Percentiles rank a stretch among this genome's conserved stretches.
phyloP scores from a whole-genome alignment of 2,329 filamentous ascomycete genomes.

The Aspergillus fijiensis region DNA sequence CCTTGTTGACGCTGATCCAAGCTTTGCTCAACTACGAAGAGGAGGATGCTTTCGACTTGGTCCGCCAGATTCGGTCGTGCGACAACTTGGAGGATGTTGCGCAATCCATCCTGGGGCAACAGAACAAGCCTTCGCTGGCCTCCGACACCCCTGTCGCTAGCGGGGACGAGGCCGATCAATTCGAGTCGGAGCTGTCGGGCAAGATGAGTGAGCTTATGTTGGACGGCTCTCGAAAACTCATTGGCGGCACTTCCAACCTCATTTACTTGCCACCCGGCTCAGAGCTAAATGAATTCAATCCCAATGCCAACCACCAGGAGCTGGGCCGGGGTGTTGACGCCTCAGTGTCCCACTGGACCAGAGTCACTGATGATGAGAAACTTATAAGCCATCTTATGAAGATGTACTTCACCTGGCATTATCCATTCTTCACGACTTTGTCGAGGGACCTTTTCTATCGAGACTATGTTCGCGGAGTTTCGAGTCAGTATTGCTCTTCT shows the following conservation, averaged over 20 bases:
- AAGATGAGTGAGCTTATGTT: conserved; percentile 91
- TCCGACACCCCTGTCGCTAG: conserved; percentile 33
- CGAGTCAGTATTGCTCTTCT: conserved; percentile 79
- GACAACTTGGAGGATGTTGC: conserved; percentile 69
- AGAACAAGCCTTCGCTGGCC: conserved; percentile 49
- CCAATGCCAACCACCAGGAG: conserved; percentile 45
- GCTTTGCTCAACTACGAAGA: conserved; percentile 89
- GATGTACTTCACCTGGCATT: conserved; percentile 99
- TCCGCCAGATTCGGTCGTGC: conserved; percentile 84
- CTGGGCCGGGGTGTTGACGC: conserved; percentile 59
- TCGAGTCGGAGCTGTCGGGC: conserved; percentile 80
- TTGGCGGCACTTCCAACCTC: conserved; percentile 90
- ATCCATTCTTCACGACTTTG: conserved; percentile 89
- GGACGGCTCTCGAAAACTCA: conserved; percentile 84
- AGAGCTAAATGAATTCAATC: conserved; percentile 41
- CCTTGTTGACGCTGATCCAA: conserved; percentile 87
- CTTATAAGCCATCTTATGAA: conserved; percentile 85
- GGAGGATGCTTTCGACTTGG: conserved; percentile 76
- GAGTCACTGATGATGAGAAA: conserved; percentile 74
- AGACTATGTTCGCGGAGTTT: conserved; percentile 72
- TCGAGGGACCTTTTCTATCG: conserved; percentile 83
- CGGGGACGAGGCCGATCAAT: conserved; percentile 43
- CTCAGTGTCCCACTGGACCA: conserved; percentile 82
- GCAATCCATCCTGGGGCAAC: conserved; percentile 56
- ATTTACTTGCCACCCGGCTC: conserved; percentile 68